Evolutionary conservation across 169 alveolate species (phyloP).

Genomic region (Plasmodium chabaudi): DNA sequence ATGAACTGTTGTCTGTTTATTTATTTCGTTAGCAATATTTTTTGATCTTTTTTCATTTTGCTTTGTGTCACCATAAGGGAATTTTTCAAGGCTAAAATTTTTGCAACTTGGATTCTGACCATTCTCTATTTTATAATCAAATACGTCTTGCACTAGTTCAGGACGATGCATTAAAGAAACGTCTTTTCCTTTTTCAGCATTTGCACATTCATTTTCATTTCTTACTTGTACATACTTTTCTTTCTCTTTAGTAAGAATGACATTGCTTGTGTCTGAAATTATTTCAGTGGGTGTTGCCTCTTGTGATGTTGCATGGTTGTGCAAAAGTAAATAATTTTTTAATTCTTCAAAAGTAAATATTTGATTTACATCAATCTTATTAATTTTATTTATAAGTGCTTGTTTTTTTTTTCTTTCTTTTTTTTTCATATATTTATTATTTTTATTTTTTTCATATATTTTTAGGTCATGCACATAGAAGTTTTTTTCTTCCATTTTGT

Average conservation of each 20-base stretch:
- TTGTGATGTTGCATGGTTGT: background rate
- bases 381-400: constrained; percentile 17
- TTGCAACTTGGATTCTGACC: background rate
- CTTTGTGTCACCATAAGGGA: background rate
- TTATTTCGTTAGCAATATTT: background rate
- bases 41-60: background rate
- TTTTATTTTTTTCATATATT: constrained; percentile 36
- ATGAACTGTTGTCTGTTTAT: background rate
- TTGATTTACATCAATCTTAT: background rate
- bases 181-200: background rate
- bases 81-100: background rate
- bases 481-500: background rate
- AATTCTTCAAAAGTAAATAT: constrained; percentile 33
- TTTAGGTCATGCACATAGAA: constrained; percentile 37
- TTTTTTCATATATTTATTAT: constrained; percentile 43
- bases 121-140: too few species aligned
- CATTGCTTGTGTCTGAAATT: background rate
- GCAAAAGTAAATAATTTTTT: constrained; percentile 5
- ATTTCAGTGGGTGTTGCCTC: background rate
- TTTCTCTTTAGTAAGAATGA: background rate
- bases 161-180: background rate
- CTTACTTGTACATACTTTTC: background rate
- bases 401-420: constrained; percentile 42
- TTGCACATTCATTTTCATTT: background rate
- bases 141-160: too few species aligned